Evolutionary conservation across 176 grass and related monocot genomes (phyloP).

Genomic region (Oryza meyeriana): DNA sequence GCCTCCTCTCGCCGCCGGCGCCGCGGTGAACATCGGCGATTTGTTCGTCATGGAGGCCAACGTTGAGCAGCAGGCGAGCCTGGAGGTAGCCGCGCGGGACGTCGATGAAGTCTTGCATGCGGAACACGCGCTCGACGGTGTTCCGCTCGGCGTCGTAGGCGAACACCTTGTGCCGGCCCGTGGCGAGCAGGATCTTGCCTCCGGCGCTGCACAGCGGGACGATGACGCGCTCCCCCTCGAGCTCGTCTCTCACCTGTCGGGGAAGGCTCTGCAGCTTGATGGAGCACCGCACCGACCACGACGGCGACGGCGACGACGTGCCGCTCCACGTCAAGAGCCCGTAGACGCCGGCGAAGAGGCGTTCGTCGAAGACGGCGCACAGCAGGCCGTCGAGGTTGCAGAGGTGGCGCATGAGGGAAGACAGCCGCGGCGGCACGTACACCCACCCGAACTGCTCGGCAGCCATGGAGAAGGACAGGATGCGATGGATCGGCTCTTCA

Average conservation of each 20-base stretch:
- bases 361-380: too few species aligned
- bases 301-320: background rate
- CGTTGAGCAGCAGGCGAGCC: background rate
- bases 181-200: slow-evolving; percentile 5
- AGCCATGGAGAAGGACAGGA: too few species aligned
- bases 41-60: background rate
- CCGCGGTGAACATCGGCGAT: background rate
- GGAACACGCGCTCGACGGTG: background rate
- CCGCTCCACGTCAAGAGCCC: background rate
- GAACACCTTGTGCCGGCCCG: slow-evolving; percentile 7
- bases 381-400: too few species aligned
- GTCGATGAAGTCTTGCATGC: background rate
- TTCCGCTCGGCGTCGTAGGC: background rate
- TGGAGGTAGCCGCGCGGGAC: background rate
- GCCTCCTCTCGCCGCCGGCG: background rate
- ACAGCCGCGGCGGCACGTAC: too few species aligned
- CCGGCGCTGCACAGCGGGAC: background rate
- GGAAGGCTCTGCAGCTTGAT: background rate
- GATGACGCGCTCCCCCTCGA: background rate
- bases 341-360: background rate
- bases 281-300: background rate
- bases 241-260: background rate
- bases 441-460: too few species aligned
- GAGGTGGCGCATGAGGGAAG: too few species aligned
- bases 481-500: too few species aligned